Percentiles rank a stretch among this genome's conserved stretches.
phyloP scores from a whole-genome alignment of 1,284 basidiomycete species.

The Cryptococcus sp. region DNA sequence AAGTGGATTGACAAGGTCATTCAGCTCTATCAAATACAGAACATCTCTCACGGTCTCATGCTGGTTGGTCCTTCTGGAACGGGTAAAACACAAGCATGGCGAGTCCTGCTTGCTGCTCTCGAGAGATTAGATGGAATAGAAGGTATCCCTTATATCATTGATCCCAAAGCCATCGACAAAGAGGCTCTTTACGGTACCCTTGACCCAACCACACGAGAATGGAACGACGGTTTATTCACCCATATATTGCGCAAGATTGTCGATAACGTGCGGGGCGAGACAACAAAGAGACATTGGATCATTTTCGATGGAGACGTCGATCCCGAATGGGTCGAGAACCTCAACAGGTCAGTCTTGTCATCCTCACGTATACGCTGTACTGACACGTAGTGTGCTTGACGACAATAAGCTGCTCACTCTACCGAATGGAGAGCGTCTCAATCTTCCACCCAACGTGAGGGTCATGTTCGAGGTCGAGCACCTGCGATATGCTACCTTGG shows the following conservation, averaged over 20 bases:
- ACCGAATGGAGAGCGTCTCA: conserved; percentile 97
- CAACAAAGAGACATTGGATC: conserved; percentile 96
- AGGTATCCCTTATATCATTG: conserved; percentile 93
- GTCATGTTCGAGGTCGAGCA: conserved; percentile 99
- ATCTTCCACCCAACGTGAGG: conserved; percentile 91
- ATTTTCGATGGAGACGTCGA: conserved; percentile 99
- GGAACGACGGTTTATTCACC: conserved; percentile 99
- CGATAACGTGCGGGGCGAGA: conserved; percentile 97
- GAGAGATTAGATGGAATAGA: conserved; percentile 89
- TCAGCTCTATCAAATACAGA: conserved; percentile 98
- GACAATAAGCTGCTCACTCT: conserved; percentile 98
- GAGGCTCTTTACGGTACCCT: conserved; percentile 96
- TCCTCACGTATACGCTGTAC: too few relatives aligned
- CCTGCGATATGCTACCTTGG: conserved; percentile 92
- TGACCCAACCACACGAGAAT: conserved; percentile 95
- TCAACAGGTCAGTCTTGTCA: conserved; percentile 72
- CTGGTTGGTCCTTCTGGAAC: conserved; percentile 98
- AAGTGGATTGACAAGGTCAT: conserved; percentile 94
- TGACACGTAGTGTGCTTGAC: conserved; percentile 76
- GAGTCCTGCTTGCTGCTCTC: conserved; percentile 82
- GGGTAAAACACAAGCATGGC: conserved; percentile 97
- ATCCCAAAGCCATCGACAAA: conserved; percentile 99
- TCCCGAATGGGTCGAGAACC: conserved; percentile 99
- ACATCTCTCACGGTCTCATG: conserved; percentile 99
- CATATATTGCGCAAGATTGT: conserved; percentile 96